phyloP scores from a whole-genome alignment of 2,329 filamentous ascomycete species.

The Aquanectria penicillioides region DNA sequence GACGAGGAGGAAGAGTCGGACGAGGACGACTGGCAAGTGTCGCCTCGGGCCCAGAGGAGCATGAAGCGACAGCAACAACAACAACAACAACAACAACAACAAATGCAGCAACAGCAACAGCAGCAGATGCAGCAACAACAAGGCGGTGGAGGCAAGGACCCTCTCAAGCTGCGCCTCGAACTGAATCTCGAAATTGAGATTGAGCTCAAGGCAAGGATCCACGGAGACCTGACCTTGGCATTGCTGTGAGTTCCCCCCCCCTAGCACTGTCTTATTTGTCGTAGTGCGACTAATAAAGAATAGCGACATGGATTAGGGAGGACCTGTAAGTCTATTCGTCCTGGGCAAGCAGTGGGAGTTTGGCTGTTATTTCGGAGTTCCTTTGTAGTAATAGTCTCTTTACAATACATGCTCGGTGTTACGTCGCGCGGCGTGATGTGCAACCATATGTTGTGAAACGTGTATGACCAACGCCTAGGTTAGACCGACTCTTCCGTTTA shows the following conservation, averaged over 20 bases:
- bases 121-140: constrained; percentile 26
- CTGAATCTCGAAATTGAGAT: constrained; percentile 87
- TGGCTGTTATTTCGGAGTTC: background rate
- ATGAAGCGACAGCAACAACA: constrained; percentile 29
- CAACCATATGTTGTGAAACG: too few species aligned
- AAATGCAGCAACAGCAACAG: constrained; percentile 32
- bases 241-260: constrained; percentile 62
- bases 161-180: constrained; percentile 76
- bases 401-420: too few species aligned
- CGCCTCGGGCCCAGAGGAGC: background rate
- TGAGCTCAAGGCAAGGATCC: constrained; percentile 84
- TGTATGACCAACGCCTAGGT: too few species aligned
- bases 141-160: constrained; percentile 36
- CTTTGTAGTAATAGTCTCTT: background rate
- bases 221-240: constrained; percentile 83
- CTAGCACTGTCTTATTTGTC: too few species aligned
- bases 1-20: constrained; percentile 37
- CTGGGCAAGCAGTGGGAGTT: background rate
- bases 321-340: constrained; percentile 4
- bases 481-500: too few species aligned
- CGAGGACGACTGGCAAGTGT: constrained; percentile 19
- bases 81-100: constrained; percentile 31
- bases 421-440: too few species aligned
- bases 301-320: constrained; percentile 42
- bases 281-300: constrained; percentile 31